phyloP scores from a whole-genome alignment of 1,284 basidiomycete genomes.

The Pseudozyma sp. region DNA sequence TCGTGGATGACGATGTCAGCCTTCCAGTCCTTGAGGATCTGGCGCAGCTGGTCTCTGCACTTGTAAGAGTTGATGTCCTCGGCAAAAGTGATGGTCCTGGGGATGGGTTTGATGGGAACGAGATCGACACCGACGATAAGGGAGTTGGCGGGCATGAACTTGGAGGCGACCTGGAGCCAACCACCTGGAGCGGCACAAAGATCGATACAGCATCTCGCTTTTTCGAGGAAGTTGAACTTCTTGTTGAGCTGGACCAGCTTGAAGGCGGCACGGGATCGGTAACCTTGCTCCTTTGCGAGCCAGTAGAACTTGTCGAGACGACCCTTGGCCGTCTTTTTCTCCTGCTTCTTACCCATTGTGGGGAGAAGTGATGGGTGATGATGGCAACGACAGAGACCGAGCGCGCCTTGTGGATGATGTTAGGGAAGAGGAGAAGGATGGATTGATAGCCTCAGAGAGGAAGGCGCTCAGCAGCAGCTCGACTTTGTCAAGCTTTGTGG shows the following conservation, averaged over 20 bases:
- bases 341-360: constrained; percentile 65
- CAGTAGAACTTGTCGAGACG: constrained; percentile 69
- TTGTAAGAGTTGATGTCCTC: constrained; percentile 94
- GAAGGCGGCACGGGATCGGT: constrained; percentile 98
- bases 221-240: constrained; percentile 92
- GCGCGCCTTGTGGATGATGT: constrained; percentile 5
- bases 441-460: constrained; percentile 4
- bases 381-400: neutral
- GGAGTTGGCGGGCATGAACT: constrained; percentile 96
- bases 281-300: constrained; percentile 88
- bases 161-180: constrained; percentile 98
- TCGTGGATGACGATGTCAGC: constrained; percentile 99
- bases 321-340: constrained; percentile 68
- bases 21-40: constrained; percentile 97
- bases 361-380: neutral
- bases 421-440: constrained; percentile 5
- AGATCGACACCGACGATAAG: constrained; percentile 97
- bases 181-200: constrained; percentile 98
- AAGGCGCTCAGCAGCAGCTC: constrained; percentile 4
- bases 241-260: constrained; percentile 99
- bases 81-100: constrained; percentile 89
- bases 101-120: constrained; percentile 95
- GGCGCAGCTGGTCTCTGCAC: constrained; percentile 87
- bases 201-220: constrained; percentile 94
- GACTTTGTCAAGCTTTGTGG: too few species aligned